phyloP scores from a whole-genome alignment of 129 eudicot species.

The Heracleum sosnowskyi region DNA sequence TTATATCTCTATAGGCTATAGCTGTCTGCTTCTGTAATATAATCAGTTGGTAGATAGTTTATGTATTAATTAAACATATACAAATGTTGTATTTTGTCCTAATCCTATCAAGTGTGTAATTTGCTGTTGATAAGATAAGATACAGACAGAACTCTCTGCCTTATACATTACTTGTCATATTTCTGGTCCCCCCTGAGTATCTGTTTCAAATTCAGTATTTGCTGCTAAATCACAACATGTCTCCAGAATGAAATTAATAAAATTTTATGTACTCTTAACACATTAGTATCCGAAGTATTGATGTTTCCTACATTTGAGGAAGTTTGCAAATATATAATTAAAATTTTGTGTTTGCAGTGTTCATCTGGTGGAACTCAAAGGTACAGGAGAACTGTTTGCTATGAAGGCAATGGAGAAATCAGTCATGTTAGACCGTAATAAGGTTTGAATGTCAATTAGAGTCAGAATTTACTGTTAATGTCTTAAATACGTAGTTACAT shows the following conservation, averaged over 20 bases:
- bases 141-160: background rate
- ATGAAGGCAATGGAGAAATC: constrained; percentile 99
- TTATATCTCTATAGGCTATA: background rate
- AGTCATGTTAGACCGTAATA: constrained; percentile 83
- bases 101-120: background rate
- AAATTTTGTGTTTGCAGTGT: constrained; percentile 46
- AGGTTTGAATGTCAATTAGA: constrained; percentile 33
- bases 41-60: background rate
- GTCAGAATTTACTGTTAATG: background rate
- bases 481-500: background rate
- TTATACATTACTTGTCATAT: background rate
- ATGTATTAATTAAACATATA: background rate
- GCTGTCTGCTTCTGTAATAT: background rate
- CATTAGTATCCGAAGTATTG: background rate
- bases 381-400: constrained; percentile 75
- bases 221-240: background rate
- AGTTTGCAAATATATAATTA: background rate
- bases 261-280: background rate
- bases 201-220: background rate
- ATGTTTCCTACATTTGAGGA: background rate
- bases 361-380: constrained; percentile 92
- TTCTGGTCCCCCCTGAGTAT: background rate
- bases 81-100: background rate
- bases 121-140: background rate
- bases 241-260: background rate